phyloP scores from a whole-genome alignment of 2,329 filamentous ascomycete genomes.

The Huntiella moniliformis region DNA sequence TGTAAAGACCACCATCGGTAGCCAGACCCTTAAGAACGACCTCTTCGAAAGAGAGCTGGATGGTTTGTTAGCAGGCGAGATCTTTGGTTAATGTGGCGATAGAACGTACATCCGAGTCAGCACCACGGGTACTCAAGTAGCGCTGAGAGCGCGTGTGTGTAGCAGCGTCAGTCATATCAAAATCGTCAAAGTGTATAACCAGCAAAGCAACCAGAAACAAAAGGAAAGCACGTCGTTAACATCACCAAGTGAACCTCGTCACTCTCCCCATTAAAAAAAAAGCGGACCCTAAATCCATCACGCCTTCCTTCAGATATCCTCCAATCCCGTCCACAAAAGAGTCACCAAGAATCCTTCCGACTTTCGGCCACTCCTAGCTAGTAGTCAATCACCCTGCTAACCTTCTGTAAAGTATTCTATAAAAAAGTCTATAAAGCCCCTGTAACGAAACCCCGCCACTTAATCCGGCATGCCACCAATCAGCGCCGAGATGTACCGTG shows the following conservation, averaged over 20 bases:
- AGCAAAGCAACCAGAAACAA: not conserved
- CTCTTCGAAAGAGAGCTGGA: slow-evolving; percentile 70
- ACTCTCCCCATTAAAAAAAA: not conserved
- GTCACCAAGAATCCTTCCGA: slow-evolving; percentile 7
- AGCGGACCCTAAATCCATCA: not conserved
- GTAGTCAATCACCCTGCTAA: no score
- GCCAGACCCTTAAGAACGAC: slow-evolving; percentile 81
- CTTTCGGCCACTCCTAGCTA: slow-evolving; percentile 5
- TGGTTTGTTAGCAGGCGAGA: slow-evolving; percentile 8
- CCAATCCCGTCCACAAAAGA: slow-evolving; percentile 1
- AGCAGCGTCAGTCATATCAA: slow-evolving; percentile 22
- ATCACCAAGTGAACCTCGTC: not conserved
- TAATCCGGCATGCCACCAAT: not conserved
- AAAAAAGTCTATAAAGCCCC: no score
- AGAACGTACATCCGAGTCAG: slow-evolving; percentile 27
- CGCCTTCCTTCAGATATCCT: not conserved
- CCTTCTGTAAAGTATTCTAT: no score
- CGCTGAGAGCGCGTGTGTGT: slow-evolving; percentile 28
- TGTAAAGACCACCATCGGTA: slow-evolving; percentile 71
- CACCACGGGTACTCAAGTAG: slow-evolving; percentile 32
- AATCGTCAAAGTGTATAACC: not conserved
- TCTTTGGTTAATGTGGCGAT: not conserved
- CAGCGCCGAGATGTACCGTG: not conserved
- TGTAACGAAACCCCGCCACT: no score
- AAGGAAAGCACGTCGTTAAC: not conserved